Conservation (phyloP, 768 basidiomycete species). For the Termitomyces sp. region DNA sequence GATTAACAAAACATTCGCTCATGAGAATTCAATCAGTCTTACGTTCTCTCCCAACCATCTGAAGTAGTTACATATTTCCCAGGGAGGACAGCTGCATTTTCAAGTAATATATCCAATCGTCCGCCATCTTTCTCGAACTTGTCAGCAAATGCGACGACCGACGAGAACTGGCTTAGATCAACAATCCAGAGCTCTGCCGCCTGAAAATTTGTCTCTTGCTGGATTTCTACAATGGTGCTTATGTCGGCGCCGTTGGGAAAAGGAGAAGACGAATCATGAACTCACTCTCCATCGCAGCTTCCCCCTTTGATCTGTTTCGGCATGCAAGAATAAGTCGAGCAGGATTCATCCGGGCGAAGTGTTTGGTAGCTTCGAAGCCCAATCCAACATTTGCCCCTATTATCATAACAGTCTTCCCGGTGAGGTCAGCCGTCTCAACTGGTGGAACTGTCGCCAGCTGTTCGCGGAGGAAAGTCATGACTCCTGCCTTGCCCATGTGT, state of each 20-base stretch:
- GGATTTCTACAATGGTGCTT: conserved; percentile 16
- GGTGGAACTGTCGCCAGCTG: conserved; percentile 21
- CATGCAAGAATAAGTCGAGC: conserved; percentile 33
- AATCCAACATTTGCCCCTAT: conserved; percentile 46
- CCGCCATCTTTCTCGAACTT: conserved; percentile 24
- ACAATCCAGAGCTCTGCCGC: conserved; percentile 32
- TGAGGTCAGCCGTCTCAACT: conserved; percentile 29
- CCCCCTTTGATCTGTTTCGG: conserved; percentile 27
- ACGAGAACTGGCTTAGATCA: conserved; percentile 35
- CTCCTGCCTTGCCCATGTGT: conserved; percentile 15
- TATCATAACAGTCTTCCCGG: conserved; percentile 44
- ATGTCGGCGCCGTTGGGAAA: neutral
- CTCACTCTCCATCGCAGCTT: conserved; percentile 29
- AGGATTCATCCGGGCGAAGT: conserved; percentile 41
- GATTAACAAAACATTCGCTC: neutral
- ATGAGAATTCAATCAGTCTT: neutral
- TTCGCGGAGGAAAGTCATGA: conserved; percentile 12
- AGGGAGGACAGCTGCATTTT: conserved; percentile 31
- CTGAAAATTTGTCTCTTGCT: conserved; percentile 26
- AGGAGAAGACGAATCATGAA: neutral
- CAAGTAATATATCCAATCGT: conserved; percentile 38
- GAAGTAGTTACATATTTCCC: conserved; percentile 17
- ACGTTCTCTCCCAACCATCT: conserved; percentile 46
- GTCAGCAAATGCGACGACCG: conserved; percentile 33
- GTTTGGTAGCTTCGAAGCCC: conserved; percentile 40